Evolutionary conservation across 2,329 filamentous ascomycete genomes (phyloP), one percentile per base, ranked within the genome.

Genomic region (Clarireedia homoeocarpa): DNA sequence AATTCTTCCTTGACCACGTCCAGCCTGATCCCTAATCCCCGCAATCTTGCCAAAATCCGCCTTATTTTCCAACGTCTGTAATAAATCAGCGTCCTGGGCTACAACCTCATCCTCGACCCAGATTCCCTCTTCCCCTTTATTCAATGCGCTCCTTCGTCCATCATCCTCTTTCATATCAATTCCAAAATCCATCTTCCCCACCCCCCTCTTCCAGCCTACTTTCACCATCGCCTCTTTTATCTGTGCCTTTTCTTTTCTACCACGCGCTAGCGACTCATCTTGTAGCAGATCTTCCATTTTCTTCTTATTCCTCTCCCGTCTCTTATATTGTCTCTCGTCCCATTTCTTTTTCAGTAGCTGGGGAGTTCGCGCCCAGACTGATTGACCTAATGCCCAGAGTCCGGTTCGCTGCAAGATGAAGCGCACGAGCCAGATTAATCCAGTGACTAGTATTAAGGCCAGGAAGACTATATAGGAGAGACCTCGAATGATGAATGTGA

Each of bases 51-150:
- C 53, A 38, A 38, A 7, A 38, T 51, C 53, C 6, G 47, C 47
- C 26, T 20, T 38, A 3, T 12, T 23, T 17, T 51, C 27, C 20
- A 55, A 45, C n/a, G 20, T 55, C 26, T 45, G 17, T 12, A 55
- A 27, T 17, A 42, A n/a, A 34, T 51, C 38, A 6, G 24, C 14
- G 15, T 36, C 39, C 17, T 55, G 53, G 1, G 50, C 26, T 6
- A 45, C 14, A 7, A 55, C 36, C 20, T 55, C 53, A 27, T 55
- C 53, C 17, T 55, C 53, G 12, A 55, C 30, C 46, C 53, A 55
- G 6, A 24, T 26, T n/a, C 49, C 52, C 5, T 54, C 38, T 20
- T 51, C 40, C 14, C 20, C 9, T 15, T 23, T 12, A 5, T 5
- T n/a, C 12, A 26, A 10, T 23, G 12, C 15, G 4, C 20, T 6